These are phyloP conservation scores for Phytophthora foliorum DNA, from an alignment of 352 stramenopile genomes.

Conservation along the genomic window DNA sequence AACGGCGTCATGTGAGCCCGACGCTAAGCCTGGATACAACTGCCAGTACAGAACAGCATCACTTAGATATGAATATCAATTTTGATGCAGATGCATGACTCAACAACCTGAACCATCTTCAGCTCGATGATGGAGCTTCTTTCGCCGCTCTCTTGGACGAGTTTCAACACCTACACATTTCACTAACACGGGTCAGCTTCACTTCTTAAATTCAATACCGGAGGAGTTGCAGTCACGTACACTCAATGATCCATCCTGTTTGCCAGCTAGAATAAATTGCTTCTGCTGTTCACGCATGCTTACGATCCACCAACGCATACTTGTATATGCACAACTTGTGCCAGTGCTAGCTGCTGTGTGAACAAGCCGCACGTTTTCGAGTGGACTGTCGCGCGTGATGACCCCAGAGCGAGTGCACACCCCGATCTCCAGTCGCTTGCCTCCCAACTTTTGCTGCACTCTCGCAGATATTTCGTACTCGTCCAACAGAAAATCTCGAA, in stretches of 20 bases:
- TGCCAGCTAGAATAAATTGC: slow-evolving; percentile 46
- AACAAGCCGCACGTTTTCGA: slow-evolving; percentile 48
- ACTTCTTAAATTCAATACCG: not conserved
- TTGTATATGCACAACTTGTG: slow-evolving; percentile 25
- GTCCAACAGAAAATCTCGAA: slow-evolving; percentile 36
- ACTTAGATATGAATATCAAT: slow-evolving; percentile 1
- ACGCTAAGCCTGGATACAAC: slow-evolving; percentile 51
- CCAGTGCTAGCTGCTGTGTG: slow-evolving; percentile 11
- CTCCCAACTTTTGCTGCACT: not conserved
- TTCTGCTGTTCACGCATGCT: slow-evolving; percentile 17
- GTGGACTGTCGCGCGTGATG: slow-evolving; percentile 38
- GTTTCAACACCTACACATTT: slow-evolving; percentile 30
- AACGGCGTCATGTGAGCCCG: slow-evolving; percentile 37
- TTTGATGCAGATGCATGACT: not conserved
- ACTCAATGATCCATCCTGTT: slow-evolving; percentile 47
- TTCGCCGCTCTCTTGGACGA: slow-evolving; percentile 14
- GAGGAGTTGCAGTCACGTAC: slow-evolving; percentile 24
- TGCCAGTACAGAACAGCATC: slow-evolving; percentile 11
- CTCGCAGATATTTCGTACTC: not conserved
- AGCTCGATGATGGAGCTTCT: slow-evolving; percentile 3
- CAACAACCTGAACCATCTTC: slow-evolving; percentile 26
- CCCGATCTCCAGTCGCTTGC: slow-evolving; percentile 41
- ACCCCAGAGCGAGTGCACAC: slow-evolving; percentile 46
- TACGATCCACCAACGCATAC: slow-evolving; percentile 42
- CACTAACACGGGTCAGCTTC: not conserved